Conservation (phyloP, 208 protist species). For the Wallacemonas sp. region DNA sequence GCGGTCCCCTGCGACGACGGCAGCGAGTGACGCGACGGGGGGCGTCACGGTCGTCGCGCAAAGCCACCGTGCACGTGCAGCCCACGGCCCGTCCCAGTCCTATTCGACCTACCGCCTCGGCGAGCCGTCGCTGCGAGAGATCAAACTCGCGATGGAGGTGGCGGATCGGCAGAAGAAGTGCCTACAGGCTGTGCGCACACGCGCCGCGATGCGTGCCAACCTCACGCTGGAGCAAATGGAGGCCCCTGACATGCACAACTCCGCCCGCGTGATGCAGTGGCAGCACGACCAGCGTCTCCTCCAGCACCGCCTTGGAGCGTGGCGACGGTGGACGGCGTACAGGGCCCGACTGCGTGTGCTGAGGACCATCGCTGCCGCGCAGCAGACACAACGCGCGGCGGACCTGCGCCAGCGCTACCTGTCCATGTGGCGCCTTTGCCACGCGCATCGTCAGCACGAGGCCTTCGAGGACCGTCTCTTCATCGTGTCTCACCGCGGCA, state of each 20-base stretch:
- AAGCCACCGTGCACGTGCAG: constrained; percentile 30
- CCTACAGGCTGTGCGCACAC: background rate
- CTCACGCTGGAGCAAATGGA: constrained; percentile 28
- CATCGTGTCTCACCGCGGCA: background rate
- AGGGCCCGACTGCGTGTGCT: constrained; percentile 2
- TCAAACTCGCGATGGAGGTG: constrained; percentile 30
- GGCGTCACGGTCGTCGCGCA: constrained; percentile 20
- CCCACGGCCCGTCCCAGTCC: constrained; percentile 34
- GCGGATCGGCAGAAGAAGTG: constrained; percentile 26
- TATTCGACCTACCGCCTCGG: constrained; percentile 37
- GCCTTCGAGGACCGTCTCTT: background rate
- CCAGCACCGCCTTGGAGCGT: constrained; percentile 5
- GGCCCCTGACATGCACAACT: constrained; percentile 14
- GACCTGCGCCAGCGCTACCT: constrained; percentile 12
- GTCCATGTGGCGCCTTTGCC: background rate
- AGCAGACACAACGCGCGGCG: background rate
- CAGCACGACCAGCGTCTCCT: background rate
- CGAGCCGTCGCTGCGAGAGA: constrained; percentile 45
- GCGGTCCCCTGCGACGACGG: background rate
- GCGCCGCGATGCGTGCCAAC: background rate
- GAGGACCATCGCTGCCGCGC: background rate
- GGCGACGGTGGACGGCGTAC: constrained; percentile 30
- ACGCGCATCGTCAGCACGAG: background rate
- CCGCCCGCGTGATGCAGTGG: constrained; percentile 18
- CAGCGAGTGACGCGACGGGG: background rate